Base-by-base conservation (phyloP, 495 filamentous ascomycete genomes). In the Talaromyces liani region DNA sequence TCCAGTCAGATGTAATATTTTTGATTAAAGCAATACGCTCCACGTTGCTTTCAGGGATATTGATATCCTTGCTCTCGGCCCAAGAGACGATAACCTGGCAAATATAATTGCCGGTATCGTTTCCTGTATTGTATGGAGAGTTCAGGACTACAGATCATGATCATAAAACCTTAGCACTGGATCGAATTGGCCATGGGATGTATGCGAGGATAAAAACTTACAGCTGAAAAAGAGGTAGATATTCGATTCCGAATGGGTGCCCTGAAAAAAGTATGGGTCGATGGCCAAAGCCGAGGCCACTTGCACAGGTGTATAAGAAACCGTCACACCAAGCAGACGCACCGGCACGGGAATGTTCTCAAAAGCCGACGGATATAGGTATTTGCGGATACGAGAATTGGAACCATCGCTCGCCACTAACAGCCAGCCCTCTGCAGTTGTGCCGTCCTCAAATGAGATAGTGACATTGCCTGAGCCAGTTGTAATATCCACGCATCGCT, bases 231-330 rank as follows among this genome's bases (percentile, higher is more conserved):
- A 87, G 0, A 87, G 63, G 68, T 82, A 88, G 4, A 80, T 76
- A 27, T 82, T 73, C 10, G 85, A 81, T 12, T 76, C 71, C 0
- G 86, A 84, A 58, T 87, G 78, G 4, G 79, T 76, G 1, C 85
- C 84, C 57, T 88, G 84, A 54, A 88, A 83, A 47, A 89, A 82
- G 25, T 80, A 82, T 1, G 85, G 84, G 58, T 88, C 85, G 18
- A 87, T 77, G 4, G 71, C 72, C 16, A 78, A 70, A 29, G 82
- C 75, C 5, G 75, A 75, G 1, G 70, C 68, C 34, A 78, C 69
- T 53, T 81, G 71, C 49, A 71, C 71, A 0, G 71, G 63, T 0
- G 75, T 73, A 34, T 85, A 79, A 16, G 60, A 62, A 14, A 62
- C 60, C 24, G 60, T 62, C 16, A 62, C 18, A 14, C 63, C 63